Base-by-base conservation (phyloP, 805 yeast genomes). In the Barnettozyma pratensis region DNA sequence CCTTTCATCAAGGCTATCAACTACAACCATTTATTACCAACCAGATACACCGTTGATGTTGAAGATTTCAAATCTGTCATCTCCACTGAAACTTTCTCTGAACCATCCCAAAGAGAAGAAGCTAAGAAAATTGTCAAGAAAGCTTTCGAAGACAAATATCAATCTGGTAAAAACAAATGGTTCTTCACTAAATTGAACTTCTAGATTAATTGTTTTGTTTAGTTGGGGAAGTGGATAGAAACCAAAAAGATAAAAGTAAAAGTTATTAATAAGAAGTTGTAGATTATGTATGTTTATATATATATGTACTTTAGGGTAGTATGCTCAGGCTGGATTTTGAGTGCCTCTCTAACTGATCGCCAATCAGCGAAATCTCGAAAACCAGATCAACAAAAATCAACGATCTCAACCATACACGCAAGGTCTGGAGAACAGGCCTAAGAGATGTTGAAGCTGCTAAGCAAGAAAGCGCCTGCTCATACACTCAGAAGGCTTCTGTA, bases 11-110 rank as follows among this genome's bases (percentile, higher is more conserved):
- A 92, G 84, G 90, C 87, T 71, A 83, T 94, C 74, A 94, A 94
- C 97, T 94, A 91, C 96, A 90, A 90, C 90, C 99, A 94, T 78
- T 81, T 94, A 76, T 85, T 94, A 92, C 99, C 99, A 81, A 94
- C 99, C 72, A 91, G 99, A 83, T 94, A 94, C 87, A 82, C 96
- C 56, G 83, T 94, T 70, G 98, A 94, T 73, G 94, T 92, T 69
- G 98, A 94, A 75, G 77, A 88, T 63, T 85, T 94, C 83, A 94
- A 94, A 83, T 69, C 86, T 69, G 85, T 82, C 66, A 87, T 94
- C 69, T 77, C 96, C 67, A 79, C 92, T 66, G 99, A 92, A 74
- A 81, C 98, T 69, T 86, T 94, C 75, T 81, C 80, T 71, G 97
- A 94, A 83, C 97, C 98, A 76, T 80, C 97, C 61, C 97, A 91